Percentiles rank a stretch among this genome's conserved stretches.
These are phyloP conservation scores for Candida cerambycidarum DNA, from an alignment of 805 yeast genomes.

Conservation along the genomic window DNA sequence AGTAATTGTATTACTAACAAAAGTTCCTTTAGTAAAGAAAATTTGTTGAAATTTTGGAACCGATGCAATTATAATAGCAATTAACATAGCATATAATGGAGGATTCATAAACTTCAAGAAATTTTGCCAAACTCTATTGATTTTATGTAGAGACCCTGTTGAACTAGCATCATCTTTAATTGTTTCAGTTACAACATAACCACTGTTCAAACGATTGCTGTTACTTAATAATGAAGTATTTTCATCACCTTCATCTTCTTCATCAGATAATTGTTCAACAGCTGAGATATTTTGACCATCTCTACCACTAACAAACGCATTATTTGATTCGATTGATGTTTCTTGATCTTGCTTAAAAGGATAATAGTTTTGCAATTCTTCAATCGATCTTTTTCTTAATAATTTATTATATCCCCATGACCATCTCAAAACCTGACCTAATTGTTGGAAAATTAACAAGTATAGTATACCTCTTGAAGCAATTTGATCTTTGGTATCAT, in stretches of 20 bases:
- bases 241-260: conserved; percentile 2
- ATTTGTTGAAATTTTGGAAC: conserved; percentile 55
- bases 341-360: conserved; percentile 13
- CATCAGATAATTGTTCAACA: not conserved
- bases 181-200: conserved; percentile 9
- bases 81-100: conserved; percentile 76
- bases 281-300: not conserved
- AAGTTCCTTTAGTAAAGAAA: conserved; percentile 53
- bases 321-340: not conserved
- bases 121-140: conserved; percentile 2
- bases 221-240: conserved; percentile 8
- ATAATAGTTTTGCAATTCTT: conserved; percentile 26
- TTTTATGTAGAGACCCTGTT: not conserved
- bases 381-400: conserved; percentile 49
- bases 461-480: conserved; percentile 79
- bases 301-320: not conserved
- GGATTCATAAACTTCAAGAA: conserved; percentile 60
- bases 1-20: conserved; percentile 64
- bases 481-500: conserved; percentile 65
- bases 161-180: conserved; percentile 2
- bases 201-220: not conserved
- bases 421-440: conserved; percentile 83
- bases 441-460: conserved; percentile 73
- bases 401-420: conserved; percentile 82
- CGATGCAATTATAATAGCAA: conserved; percentile 68